phyloP scores from a whole-genome alignment of 805 yeast genomes.

The Tetrapisispora taiwanensis region DNA sequence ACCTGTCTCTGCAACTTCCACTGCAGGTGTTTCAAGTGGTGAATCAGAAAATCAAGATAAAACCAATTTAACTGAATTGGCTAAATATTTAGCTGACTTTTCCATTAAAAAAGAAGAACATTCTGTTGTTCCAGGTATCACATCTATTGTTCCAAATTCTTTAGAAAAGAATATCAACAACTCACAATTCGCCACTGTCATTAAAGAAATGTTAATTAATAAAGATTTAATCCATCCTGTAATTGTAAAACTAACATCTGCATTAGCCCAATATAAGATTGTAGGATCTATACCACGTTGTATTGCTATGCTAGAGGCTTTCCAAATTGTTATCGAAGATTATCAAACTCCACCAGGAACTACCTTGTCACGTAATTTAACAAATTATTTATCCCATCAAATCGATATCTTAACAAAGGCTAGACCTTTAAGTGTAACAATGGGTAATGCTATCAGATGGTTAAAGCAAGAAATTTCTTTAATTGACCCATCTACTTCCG shows the following conservation, averaged over 20 bases:
- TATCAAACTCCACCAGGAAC: slow-evolving; percentile 80
- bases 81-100: slow-evolving; percentile 20
- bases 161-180: slow-evolving; percentile 19
- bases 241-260: slow-evolving; percentile 65
- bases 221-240: slow-evolving; percentile 73
- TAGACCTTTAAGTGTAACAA: slow-evolving; percentile 81
- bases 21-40: slow-evolving; percentile 1
- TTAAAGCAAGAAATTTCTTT: slow-evolving; percentile 85
- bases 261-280: slow-evolving; percentile 71
- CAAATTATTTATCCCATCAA: slow-evolving; percentile 80
- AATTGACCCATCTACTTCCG: slow-evolving; percentile 58
- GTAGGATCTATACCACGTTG: slow-evolving; percentile 88
- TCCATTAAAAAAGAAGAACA: slow-evolving; percentile 20
- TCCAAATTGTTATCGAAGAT: slow-evolving; percentile 67
- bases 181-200: slow-evolving; percentile 21
- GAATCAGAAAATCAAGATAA: slow-evolving; percentile 2
- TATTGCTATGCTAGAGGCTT: slow-evolving; percentile 72
- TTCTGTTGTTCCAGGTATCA: slow-evolving; percentile 32
- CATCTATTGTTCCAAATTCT: slow-evolving; percentile 38
- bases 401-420: slow-evolving; percentile 86
- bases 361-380: slow-evolving; percentile 76
- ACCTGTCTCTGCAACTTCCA: background rate
- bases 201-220: slow-evolving; percentile 26
- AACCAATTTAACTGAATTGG: slow-evolving; percentile 8
- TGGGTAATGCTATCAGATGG: slow-evolving; percentile 98